phyloP scores from a whole-genome alignment of 441 rosid species.

The Populus hybrid region DNA sequence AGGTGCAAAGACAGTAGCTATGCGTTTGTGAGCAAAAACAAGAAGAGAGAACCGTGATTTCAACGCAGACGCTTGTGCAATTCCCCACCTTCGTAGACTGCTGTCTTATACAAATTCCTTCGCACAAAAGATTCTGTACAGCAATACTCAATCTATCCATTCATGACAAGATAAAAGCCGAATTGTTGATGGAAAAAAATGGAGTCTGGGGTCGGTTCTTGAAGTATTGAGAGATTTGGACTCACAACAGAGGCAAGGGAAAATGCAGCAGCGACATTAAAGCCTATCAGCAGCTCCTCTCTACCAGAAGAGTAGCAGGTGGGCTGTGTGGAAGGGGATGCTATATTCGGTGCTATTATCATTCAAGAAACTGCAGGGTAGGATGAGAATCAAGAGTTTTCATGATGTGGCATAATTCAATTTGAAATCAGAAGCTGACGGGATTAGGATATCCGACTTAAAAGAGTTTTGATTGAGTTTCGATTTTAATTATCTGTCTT shows the following conservation, averaged over 20 bases:
- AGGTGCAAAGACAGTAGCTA: slow-evolving; percentile 54
- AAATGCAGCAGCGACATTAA: slow-evolving; percentile 90
- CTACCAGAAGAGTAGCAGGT: slow-evolving; percentile 74
- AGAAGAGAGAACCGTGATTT: slow-evolving; percentile 82
- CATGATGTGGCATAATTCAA: too few relatives aligned
- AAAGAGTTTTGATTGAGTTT: too few relatives aligned
- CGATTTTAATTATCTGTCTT: too few relatives aligned
- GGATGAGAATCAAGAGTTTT: too few relatives aligned
- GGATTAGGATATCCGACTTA: too few relatives aligned
- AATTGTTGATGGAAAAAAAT: slow-evolving; percentile 62
- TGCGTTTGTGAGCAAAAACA: slow-evolving; percentile 40
- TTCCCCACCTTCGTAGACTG: too few relatives aligned
- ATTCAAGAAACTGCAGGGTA: too few relatives aligned
- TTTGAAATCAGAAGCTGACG: too few relatives aligned
- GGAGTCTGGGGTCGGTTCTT: slow-evolving; percentile 67
- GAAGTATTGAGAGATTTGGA: slow-evolving; percentile 58
- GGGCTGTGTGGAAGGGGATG: not conserved
- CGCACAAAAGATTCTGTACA: too few relatives aligned
- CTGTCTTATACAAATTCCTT: too few relatives aligned
- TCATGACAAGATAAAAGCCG: slow-evolving; percentile 69
- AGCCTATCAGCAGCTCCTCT: slow-evolving; percentile 84
- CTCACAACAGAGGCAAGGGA: slow-evolving; percentile 75
- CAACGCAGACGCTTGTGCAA: slow-evolving; percentile 59
- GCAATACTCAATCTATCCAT: slow-evolving; percentile 33
- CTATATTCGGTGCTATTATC: too few relatives aligned